phyloP scores from a whole-genome alignment of 2,329 filamentous ascomycete genomes.

The Fusarium coicis region DNA sequence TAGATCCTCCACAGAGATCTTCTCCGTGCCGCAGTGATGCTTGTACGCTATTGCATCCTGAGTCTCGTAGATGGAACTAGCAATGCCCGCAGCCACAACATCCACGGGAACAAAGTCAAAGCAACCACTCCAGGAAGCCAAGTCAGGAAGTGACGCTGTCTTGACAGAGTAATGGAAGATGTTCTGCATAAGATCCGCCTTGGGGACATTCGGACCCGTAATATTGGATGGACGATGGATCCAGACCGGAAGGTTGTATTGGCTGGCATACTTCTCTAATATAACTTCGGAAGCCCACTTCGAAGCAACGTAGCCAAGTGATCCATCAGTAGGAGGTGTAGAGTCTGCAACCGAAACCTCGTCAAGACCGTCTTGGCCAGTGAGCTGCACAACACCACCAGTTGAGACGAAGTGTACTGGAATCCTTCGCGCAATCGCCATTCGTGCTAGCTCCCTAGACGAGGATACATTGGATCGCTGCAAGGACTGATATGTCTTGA shows the following conservation, averaged over 20 bases:
- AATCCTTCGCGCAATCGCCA: conserved; percentile 37
- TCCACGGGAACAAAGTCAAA: conserved; percentile 10
- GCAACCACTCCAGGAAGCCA: not conserved
- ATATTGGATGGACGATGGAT: conserved; percentile 7
- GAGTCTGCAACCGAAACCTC: not conserved
- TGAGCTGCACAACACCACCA: conserved; percentile 1
- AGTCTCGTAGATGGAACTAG: not conserved
- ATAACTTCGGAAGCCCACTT: conserved; percentile 51
- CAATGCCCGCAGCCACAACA: not conserved
- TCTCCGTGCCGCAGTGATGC: not conserved
- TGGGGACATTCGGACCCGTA: not conserved
- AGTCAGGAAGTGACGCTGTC: conserved; percentile 1
- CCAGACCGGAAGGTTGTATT: not conserved
- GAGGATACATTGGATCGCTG: conserved; percentile 45
- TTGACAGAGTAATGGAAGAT: not conserved
- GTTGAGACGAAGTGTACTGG: conserved; percentile 54
- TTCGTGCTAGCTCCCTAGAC: conserved; percentile 43
- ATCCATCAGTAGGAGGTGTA: not conserved
- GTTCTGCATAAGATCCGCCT: conserved; percentile 1
- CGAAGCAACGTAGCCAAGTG: conserved; percentile 47
- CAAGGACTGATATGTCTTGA: conserved; percentile 47
- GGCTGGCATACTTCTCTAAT: conserved; percentile 31
- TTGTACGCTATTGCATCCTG: not conserved
- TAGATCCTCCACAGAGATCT: not conserved
- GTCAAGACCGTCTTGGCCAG: conserved; percentile 22